These are phyloP conservation scores for Nidula niveotomentosa DNA, from an alignment of 1,284 basidiomycete genomes.

Conservation along the genomic window DNA sequence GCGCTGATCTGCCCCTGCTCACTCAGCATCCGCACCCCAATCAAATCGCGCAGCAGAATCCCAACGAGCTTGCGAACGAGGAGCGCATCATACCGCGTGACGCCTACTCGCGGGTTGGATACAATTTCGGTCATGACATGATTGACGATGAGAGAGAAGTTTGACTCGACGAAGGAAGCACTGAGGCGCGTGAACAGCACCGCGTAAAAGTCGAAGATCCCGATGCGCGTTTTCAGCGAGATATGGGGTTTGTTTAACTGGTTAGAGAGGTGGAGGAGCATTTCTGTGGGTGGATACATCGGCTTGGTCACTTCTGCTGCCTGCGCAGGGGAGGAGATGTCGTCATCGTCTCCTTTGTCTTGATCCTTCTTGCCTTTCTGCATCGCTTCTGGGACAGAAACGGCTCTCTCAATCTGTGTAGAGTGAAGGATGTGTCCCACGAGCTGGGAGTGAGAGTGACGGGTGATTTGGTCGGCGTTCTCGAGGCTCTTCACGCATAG, in stretches of 20 bases:
- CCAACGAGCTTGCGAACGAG: slow-evolving; percentile 75
- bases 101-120: slow-evolving; percentile 48
- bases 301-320: slow-evolving; percentile 67
- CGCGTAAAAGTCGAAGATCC: slow-evolving; percentile 89
- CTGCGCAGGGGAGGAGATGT: slow-evolving; percentile 35
- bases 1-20: slow-evolving; percentile 94
- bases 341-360: slow-evolving; percentile 49
- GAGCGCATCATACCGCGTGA: slow-evolving; percentile 74
- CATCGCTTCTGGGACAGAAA: slow-evolving; percentile 43
- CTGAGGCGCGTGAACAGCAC: slow-evolving; percentile 80
- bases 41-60: slow-evolving; percentile 81
- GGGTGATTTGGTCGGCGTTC: slow-evolving; percentile 80
- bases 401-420: slow-evolving; percentile 75
- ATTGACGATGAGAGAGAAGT: slow-evolving; percentile 78
- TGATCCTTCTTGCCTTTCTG: slow-evolving; percentile 70
- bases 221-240: slow-evolving; percentile 75
- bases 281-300: slow-evolving; percentile 76
- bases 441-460: slow-evolving; percentile 77
- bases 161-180: slow-evolving; percentile 74
- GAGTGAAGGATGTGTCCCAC: slow-evolving; percentile 84
- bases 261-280: slow-evolving; percentile 77
- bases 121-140: slow-evolving; percentile 85
- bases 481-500: slow-evolving; percentile 82
- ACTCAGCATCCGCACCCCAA: slow-evolving; percentile 86
- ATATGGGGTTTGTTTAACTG: slow-evolving; percentile 78